Conservation (phyloP, 2,329 filamentous ascomycete species). For the Colletotrichum melonis region DNA sequence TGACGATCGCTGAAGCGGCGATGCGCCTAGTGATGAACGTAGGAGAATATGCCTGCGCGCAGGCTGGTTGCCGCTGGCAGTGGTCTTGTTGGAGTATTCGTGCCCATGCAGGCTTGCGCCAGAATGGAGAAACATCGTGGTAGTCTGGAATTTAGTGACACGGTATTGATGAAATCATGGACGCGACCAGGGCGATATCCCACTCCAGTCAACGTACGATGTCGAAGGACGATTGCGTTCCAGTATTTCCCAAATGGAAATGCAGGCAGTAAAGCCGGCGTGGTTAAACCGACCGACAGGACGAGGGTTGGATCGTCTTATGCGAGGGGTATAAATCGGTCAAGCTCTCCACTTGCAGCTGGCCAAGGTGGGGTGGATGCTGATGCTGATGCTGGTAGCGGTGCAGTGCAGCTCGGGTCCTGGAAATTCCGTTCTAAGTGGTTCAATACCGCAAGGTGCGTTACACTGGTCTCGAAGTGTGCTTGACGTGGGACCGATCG, state of each 20-base stretch:
- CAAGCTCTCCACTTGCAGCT: conserved; percentile 22
- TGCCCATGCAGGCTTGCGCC: conserved; percentile 71
- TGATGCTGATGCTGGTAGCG: neutral
- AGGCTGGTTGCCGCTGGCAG: conserved; percentile 42
- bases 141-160: neutral
- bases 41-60: conserved; percentile 52
- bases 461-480: neutral
- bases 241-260: neutral
- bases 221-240: neutral
- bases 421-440: neutral
- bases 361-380: conserved; percentile 5
- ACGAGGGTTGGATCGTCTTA: neutral
- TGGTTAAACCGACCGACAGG: neutral
- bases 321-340: conserved; percentile 3
- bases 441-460: conserved; percentile 6
- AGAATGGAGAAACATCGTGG: conserved; percentile 68
- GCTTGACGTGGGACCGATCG: conserved; percentile 22
- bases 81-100: conserved; percentile 61
- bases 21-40: conserved; percentile 51
- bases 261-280: neutral
- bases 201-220: neutral
- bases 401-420: conserved; percentile 13
- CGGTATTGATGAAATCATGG: conserved; percentile 9
- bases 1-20: conserved; percentile 20
- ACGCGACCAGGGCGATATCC: neutral